Base-by-base conservation (phyloP, 2,329 filamentous ascomycete genomes). In the Fusarium equiseti region DNA sequence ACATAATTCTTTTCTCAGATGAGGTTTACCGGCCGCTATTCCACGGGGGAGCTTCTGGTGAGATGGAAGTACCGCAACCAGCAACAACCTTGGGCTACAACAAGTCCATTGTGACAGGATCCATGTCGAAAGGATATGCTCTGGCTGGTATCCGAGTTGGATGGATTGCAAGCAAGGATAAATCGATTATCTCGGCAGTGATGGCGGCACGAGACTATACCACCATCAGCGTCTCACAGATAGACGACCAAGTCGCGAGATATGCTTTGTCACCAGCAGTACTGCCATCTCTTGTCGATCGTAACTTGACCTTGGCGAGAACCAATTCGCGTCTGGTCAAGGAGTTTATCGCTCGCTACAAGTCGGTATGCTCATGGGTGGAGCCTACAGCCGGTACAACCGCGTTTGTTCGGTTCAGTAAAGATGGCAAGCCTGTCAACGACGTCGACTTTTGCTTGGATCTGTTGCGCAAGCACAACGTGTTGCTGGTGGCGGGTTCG, bases 21-120 rank as follows among this genome's bases (percentile, higher is more conserved):
- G 93, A 97, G 81, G 93, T 96, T 26, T 97, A 95, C 79, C 87
- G 92, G 2, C 94, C 94, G 0, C 83, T 97, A 5, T 97, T 94
- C 82, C 93, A 97, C 79, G 84, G 87, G 31, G 71, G 72, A 61
- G 72, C 86, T 22, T 78, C 94, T 32, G 60, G 86, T 90, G 48
- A 59, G 16, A 63, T 57, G 12, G 62, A 73, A 87, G 87, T 88
- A 4, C 90, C 92, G 0, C 94, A 92, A 0, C 72, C 77, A 15
- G 85, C 90, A 13, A 83, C 94, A 1, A 89, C 91, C 0, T 83
- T 96, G 45, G 90, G 89, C 45, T 96, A 97, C 79, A 81, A 87
- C 5, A 91, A 90, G 59, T 87, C 88, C 24, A 84, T 97, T 32
- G 88, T 89, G 15, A 96, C 92, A 0, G 91, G 94, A 16, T 95